phyloP scores from a whole-genome alignment of 2,329 filamentous ascomycete species.

The Penicillium sumatraense region DNA sequence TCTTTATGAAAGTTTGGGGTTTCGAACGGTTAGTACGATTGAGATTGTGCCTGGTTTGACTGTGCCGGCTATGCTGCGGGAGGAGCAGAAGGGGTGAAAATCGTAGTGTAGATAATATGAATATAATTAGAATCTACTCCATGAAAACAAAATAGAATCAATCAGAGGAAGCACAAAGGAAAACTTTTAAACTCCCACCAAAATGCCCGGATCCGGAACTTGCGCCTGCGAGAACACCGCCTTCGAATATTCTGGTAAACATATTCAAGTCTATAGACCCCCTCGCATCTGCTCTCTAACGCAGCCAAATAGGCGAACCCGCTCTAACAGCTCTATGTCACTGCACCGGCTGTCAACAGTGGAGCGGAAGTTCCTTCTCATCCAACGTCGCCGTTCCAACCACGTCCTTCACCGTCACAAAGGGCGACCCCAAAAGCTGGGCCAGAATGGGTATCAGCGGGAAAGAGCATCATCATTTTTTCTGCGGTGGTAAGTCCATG shows the following conservation, averaged over 20 bases:
- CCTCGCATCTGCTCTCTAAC: background rate
- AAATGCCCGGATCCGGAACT: background rate
- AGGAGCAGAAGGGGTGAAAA: background rate
- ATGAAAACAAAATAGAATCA: no score
- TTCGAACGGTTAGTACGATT: constrained; percentile 4
- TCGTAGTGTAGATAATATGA: no score
- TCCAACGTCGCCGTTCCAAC: background rate
- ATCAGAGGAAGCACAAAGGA: no score
- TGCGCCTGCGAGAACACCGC: background rate
- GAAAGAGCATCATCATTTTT: background rate
- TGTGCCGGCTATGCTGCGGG: constrained; percentile 14
- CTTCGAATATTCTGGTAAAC: background rate
- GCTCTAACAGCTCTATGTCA: background rate
- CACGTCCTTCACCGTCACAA: background rate
- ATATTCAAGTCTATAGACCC: background rate
- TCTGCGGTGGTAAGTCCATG: background rate
- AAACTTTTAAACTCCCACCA: no score
- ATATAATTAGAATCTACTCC: no score
- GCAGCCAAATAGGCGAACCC: background rate
- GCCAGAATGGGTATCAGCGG: background rate
- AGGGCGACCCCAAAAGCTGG: background rate
- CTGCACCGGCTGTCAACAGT: background rate
- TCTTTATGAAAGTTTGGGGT: background rate
- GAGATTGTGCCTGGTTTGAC: constrained; percentile 6
- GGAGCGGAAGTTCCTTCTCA: background rate